Percentiles rank a stretch among this genome's conserved stretches.
Evolutionary conservation across 352 stramenopile genomes (phyloP).

Genomic region (Saprolegnia diclina): DNA sequence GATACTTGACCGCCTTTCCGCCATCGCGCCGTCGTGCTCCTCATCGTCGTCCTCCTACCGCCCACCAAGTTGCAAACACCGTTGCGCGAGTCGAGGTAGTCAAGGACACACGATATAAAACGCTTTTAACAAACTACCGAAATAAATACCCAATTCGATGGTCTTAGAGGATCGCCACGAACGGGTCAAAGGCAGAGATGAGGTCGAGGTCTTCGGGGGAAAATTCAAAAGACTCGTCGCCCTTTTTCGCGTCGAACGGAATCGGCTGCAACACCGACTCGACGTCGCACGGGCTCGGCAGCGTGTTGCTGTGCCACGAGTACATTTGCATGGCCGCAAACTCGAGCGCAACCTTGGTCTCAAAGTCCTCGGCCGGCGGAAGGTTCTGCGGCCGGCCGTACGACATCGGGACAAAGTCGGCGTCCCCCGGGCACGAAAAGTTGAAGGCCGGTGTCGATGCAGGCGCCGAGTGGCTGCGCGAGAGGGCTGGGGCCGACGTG

Average conservation of each 20-base stretch:
- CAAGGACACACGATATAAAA: neutral
- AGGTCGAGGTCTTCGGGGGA: slow-evolving; percentile 8
- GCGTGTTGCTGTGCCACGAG: slow-evolving; percentile 6
- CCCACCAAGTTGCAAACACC: too few species aligned
- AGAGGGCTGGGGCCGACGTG: neutral
- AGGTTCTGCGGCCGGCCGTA: slow-evolving; percentile 5
- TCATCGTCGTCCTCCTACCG: too few species aligned
- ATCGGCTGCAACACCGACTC: neutral
- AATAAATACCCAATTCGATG: neutral
- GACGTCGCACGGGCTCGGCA: slow-evolving; percentile 1
- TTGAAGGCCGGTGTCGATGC: neutral
- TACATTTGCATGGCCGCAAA: slow-evolving; percentile 16
- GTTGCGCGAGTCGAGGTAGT: too few species aligned
- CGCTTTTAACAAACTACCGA: neutral
- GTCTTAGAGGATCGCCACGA: neutral
- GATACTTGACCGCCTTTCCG: too few species aligned
- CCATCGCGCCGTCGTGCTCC: too few species aligned
- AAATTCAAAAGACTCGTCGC: neutral
- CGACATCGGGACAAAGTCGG: slow-evolving; percentile 5
- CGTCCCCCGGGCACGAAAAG: slow-evolving; percentile 9
- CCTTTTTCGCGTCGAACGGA: neutral
- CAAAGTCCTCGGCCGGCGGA: slow-evolving; percentile 1
- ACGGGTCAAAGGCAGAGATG: slow-evolving; percentile 5
- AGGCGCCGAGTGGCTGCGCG: neutral
- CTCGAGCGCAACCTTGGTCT: slow-evolving; percentile 9